Percentiles rank a stretch among this genome's conserved stretches.
phyloP scores from a whole-genome alignment of 2,329 filamentous ascomycete genomes.

The Alternaria incomplexa region DNA sequence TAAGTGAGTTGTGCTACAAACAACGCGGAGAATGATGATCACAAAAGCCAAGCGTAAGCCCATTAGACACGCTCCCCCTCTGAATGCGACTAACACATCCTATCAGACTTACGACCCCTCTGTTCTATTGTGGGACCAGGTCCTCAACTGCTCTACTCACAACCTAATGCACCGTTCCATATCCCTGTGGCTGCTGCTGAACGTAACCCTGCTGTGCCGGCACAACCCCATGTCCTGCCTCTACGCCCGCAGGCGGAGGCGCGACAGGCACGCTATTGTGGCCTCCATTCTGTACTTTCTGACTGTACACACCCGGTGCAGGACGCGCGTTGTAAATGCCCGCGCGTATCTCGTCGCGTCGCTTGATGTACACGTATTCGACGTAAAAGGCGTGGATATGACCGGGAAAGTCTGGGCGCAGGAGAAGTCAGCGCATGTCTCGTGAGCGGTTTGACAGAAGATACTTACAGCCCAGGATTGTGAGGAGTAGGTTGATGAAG shows the following conservation, averaged over 20 bases:
- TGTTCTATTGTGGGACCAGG: background rate
- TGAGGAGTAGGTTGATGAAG: slow-evolving; percentile 57
- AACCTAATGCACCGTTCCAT: slow-evolving; percentile 12
- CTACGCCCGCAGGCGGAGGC: background rate
- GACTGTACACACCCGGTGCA: slow-evolving; percentile 74
- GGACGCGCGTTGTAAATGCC: slow-evolving; percentile 61
- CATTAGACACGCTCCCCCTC: background rate
- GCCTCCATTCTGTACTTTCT: slow-evolving; percentile 75
- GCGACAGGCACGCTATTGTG: slow-evolving; percentile 1
- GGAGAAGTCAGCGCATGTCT: slow-evolving; percentile 41
- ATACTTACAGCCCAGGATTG: slow-evolving; percentile 49
- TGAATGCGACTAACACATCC: background rate
- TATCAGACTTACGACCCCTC: background rate
- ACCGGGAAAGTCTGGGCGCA: slow-evolving; percentile 68
- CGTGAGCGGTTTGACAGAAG: background rate
- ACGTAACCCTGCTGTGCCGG: slow-evolving; percentile 14
- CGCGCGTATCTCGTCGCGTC: slow-evolving; percentile 66
- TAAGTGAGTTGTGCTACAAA: background rate
- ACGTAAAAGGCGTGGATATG: slow-evolving; percentile 81
- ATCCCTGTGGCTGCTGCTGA: slow-evolving; percentile 12
- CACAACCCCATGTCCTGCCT: slow-evolving; percentile 3
- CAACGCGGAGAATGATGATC: background rate
- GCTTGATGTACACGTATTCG: slow-evolving; percentile 83
- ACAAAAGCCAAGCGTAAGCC: background rate
- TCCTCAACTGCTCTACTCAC: background rate